Evolutionary conservation across 2,329 filamentous ascomycete species (phyloP).

Genomic region (Dothidotthia symphoricarpi): DNA sequence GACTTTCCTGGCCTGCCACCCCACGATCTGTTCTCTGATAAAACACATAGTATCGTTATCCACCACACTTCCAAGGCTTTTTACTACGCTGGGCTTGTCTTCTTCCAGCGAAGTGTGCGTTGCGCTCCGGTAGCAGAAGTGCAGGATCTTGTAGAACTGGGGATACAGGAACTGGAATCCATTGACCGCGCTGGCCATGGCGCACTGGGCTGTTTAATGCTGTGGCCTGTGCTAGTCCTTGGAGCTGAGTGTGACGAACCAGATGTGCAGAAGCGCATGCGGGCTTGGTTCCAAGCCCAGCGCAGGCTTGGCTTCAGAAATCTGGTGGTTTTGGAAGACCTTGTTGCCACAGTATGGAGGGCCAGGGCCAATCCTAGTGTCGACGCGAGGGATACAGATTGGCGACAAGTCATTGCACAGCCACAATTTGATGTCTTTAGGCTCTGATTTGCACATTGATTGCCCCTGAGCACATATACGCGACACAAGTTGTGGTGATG

Average conservation of each 20-base stretch:
- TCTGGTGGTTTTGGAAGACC: conserved; percentile 5
- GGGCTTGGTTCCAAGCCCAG: conserved; percentile 8
- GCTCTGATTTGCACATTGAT: conserved; percentile 1
- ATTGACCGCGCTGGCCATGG: conserved; percentile 9
- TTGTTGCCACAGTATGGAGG: conserved; percentile 8
- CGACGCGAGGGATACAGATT: conserved; percentile 1
- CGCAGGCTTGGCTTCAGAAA: conserved; percentile 11
- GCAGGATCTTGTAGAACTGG: conserved; percentile 9
- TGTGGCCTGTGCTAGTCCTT: conserved; percentile 13
- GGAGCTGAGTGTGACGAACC: conserved; percentile 7
- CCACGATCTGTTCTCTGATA: not conserved
- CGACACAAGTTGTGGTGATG: not conserved
- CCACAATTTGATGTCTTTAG: conserved; percentile 9
- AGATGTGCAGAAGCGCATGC: conserved; percentile 4
- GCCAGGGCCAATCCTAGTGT: not conserved
- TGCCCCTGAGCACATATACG: too few relatives aligned
- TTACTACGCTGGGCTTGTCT: conserved; percentile 12
- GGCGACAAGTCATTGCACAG: conserved; percentile 7
- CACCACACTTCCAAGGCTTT: conserved; percentile 11
- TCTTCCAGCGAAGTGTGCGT: conserved; percentile 10
- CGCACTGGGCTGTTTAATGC: conserved; percentile 8
- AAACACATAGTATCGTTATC: conserved; percentile 1
- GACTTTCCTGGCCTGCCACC: conserved; percentile 5
- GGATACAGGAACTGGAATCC: conserved; percentile 8
- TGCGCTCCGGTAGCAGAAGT: conserved; percentile 2